These are phyloP conservation scores for Rhodotorula sp. DNA, from an alignment of 1,284 basidiomycete genomes.

Conservation along the genomic window DNA sequence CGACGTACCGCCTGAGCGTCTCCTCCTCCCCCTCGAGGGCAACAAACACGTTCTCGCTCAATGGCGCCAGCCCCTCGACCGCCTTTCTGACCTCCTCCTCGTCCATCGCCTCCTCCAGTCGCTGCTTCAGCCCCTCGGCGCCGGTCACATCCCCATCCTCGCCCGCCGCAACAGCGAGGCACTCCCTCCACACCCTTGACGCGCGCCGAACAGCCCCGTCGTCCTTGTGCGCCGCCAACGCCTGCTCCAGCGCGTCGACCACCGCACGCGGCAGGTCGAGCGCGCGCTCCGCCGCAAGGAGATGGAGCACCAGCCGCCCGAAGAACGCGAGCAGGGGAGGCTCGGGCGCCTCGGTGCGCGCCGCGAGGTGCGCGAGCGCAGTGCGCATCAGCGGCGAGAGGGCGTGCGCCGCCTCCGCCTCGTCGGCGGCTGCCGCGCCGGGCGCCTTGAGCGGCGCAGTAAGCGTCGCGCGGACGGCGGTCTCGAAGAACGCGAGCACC, in stretches of 20 bases:
- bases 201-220: not conserved
- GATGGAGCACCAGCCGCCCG: conserved; percentile 3
- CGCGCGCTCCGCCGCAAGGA: not conserved
- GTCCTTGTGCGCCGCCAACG: not conserved
- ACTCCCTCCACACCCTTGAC: conserved; percentile 5
- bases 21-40: conserved; percentile 13
- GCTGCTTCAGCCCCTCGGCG: not conserved
- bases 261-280: not conserved
- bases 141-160: conserved; percentile 1
- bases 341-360: not conserved
- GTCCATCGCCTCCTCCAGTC: not conserved
- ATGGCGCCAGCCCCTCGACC: not conserved
- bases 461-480: conserved; percentile 34
- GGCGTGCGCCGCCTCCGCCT: not conserved
- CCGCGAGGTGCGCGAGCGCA: conserved; percentile 6
- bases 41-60: conserved; percentile 14
- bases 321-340: conserved; percentile 10
- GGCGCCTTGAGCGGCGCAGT: conserved; percentile 20
- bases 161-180: conserved; percentile 17
- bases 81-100: not conserved
- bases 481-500: conserved; percentile 34
- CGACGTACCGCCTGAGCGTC: not conserved
- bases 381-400: conserved; percentile 27
- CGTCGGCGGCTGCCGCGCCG: not conserved
- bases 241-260: not conserved